Evolutionary conservation across 2,329 filamentous ascomycete genomes (phyloP).

Genomic region (Sporothrix schenckii): DNA sequence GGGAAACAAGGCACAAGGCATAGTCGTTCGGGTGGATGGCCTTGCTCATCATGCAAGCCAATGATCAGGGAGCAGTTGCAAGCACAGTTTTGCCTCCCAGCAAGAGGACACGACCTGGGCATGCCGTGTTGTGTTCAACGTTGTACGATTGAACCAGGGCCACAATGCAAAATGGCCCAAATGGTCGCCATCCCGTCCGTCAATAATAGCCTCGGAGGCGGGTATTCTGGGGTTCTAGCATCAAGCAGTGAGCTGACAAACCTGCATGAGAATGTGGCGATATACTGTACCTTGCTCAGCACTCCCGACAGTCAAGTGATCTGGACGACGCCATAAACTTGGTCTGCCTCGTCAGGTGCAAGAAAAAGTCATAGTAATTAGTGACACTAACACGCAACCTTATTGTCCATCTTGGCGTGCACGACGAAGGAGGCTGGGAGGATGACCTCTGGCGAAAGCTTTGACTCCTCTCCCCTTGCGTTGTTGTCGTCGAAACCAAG

Average conservation of each 20-base stretch:
- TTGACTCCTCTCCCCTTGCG: constrained; percentile 9
- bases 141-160: neutral
- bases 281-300: neutral
- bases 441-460: neutral
- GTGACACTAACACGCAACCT: neutral
- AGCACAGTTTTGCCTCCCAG: neutral
- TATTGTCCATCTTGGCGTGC: constrained; percentile 1
- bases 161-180: neutral
- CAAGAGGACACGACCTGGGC: neutral
- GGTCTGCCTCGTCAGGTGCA: neutral
- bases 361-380: neutral
- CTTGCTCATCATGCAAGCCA: constrained; percentile 14
- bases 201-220: neutral
- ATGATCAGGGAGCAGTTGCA: neutral
- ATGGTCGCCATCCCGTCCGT: neutral
- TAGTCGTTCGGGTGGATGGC: neutral
- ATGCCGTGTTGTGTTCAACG: neutral
- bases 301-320: neutral
- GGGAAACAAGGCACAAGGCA: constrained; percentile 15
- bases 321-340: constrained; percentile 1
- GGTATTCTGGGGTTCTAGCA: neutral
- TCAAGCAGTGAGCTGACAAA: neutral
- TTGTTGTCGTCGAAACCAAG: constrained; percentile 12
- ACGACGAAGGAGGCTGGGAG: too few relatives aligned
- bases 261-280: constrained; percentile 11